Percentiles rank a stretch among this genome's conserved stretches.
Conservation (phyloP, 2,329 filamentous ascomycete genomes). For the Sporothrix variecibatus region DNA sequence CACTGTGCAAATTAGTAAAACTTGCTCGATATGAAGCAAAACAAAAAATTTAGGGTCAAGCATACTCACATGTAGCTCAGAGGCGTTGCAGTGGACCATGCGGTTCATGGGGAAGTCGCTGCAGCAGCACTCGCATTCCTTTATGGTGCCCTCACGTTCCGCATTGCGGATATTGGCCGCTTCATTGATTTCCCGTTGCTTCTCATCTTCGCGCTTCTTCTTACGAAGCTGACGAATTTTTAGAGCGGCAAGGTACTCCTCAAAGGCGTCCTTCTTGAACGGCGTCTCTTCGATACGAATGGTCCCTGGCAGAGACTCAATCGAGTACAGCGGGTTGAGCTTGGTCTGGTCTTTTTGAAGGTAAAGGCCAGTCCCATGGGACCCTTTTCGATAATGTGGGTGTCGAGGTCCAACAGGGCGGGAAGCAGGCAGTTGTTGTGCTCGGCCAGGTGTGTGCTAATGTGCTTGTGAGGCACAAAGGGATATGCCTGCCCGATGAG, state of each 20-base stretch:
- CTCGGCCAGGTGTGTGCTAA: constrained; percentile 32
- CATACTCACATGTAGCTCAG: constrained; percentile 50
- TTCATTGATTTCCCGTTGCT: constrained; percentile 41
- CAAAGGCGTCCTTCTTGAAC: constrained; percentile 38
- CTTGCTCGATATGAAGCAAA: too few relatives aligned
- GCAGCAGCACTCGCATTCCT: constrained; percentile 76
- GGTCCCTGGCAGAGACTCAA: constrained; percentile 30
- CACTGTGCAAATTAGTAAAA: constrained; percentile 40
- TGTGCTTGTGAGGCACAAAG: constrained; percentile 35
- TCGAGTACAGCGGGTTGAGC: constrained; percentile 27
- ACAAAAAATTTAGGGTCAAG: background rate
- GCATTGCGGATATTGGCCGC: constrained; percentile 46
- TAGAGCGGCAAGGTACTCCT: constrained; percentile 46
- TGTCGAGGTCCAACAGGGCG: constrained; percentile 41
- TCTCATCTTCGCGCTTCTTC: constrained; percentile 32
- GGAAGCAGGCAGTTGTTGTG: constrained; percentile 39
- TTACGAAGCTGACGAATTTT: constrained; percentile 36
- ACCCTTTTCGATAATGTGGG: constrained; percentile 32
- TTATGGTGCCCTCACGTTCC: constrained; percentile 52
- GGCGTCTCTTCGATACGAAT: constrained; percentile 24
- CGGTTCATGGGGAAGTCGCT: constrained; percentile 65
- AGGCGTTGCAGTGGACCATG: constrained; percentile 67
- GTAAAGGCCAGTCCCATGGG: constrained; percentile 31
- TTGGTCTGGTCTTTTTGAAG: constrained; percentile 38
- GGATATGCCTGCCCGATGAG: constrained; percentile 44